These are phyloP conservation scores for Glycine soja DNA, from an alignment of 306 rosid species.

Conservation along the genomic window DNA sequence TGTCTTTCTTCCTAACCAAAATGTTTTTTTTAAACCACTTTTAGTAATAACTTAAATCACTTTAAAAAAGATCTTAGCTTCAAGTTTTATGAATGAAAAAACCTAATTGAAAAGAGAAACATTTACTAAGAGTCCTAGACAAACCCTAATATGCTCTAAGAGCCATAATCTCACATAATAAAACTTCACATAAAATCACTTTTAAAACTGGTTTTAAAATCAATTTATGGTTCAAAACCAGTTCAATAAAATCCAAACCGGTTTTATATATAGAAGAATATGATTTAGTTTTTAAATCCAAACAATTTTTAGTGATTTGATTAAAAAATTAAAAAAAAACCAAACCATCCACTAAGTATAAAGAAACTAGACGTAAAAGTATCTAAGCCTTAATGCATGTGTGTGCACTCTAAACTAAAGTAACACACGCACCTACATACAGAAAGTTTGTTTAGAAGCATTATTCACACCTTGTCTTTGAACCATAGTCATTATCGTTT, in stretches of 20 bases:
- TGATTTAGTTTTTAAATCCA: neutral
- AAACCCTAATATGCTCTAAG: too few relatives aligned
- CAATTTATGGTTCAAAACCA: neutral
- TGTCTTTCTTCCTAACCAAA: neutral
- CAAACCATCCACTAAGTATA: neutral
- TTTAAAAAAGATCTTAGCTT: too few relatives aligned
- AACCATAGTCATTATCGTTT: conserved; percentile 28
- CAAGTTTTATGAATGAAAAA: too few relatives aligned
- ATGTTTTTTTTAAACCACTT: neutral
- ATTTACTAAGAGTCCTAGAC: too few relatives aligned
- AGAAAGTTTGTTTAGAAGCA: neutral
- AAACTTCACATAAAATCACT: neutral
- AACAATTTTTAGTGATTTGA: neutral
- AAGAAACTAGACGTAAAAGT: too few relatives aligned
- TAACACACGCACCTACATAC: too few relatives aligned
- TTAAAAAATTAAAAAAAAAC: neutral
- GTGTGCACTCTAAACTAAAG: too few relatives aligned
- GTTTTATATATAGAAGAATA: neutral
- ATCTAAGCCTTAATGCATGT: too few relatives aligned
- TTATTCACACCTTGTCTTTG: neutral
- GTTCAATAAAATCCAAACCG: neutral
- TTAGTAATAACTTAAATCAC: neutral
- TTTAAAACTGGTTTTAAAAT: neutral
- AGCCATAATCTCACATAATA: neutral
- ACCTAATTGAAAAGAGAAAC: too few relatives aligned